Base-by-base conservation (phyloP, 2,329 filamentous ascomycete genomes). In the Clarireedia hainanense region DNA sequence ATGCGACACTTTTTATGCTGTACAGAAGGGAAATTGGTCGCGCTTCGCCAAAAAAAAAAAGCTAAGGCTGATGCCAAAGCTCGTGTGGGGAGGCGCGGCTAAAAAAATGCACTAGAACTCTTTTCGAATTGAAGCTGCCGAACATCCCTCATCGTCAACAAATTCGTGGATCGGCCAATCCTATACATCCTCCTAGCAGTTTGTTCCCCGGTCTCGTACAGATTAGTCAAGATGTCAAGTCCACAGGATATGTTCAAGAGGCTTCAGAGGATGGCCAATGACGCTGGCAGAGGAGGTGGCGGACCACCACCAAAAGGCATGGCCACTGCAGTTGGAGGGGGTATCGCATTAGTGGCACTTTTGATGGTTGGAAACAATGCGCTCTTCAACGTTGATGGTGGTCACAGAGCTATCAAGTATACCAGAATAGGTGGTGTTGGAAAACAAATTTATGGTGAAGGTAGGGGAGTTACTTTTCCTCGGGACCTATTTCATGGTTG, bases 391-490 rank as follows among this genome's bases (percentile, higher is more conserved):
- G 94, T 99, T 67, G 94, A 99, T 70, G 94, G 94, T 85, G 94
- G 94, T 76, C 94, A 97, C 74, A 86, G 94, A 70, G 94, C 94
- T 63, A 99, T 99, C 81, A 99, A 99, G 75, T 99, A 99, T 77
- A 91, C 87, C 67, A 86, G 91, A 72, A 68, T 96, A 74, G 89
- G 84, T 68, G 94, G 94, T 78, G 92, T 99, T 55, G 86, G 89
- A 79, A 91, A 91, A 76, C 90, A 97, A 69, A 99, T 99, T 72
- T 99, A 95, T 77, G 80, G 68, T 67, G 94, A 99, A 90, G 94
- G 92, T 90, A 74, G 61, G 72, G 34, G 7, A 20, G 6, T 24
- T 23, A 10, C 17, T 39, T 27, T 47, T 46, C 17, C 27, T n/a
- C 17, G 20, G 7, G 7, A 15, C 7, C 36, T 10, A 15, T 15